Percentiles rank a stretch among this genome's conserved stretches.
These are phyloP conservation scores for Cutaneotrichosporon cavernicola DNA, from an alignment of 1,284 basidiomycete species.

Conservation along the genomic window DNA sequence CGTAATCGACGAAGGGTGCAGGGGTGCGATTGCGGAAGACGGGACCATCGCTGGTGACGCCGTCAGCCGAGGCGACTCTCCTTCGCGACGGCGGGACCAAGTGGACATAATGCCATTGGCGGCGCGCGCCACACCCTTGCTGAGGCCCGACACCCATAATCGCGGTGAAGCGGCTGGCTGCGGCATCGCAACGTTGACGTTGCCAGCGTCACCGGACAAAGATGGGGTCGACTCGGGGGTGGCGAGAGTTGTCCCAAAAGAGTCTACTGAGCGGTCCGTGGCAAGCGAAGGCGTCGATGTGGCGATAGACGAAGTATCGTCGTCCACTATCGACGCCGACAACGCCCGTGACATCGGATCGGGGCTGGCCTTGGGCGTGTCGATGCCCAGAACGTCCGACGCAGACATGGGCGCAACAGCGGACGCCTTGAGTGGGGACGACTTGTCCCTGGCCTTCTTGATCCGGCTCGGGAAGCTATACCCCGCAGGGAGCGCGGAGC, in stretches of 20 bases:
- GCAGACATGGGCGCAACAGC: conserved; percentile 27
- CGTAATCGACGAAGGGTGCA: neutral
- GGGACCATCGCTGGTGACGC: conserved; percentile 10
- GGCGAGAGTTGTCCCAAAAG: conserved; percentile 11
- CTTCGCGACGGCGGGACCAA: conserved; percentile 25
- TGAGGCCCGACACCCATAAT: conserved; percentile 43
- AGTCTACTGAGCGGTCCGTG: conserved; percentile 14
- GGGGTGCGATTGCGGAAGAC: conserved; percentile 5
- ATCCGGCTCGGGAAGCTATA: conserved; percentile 22
- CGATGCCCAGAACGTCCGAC: conserved; percentile 24
- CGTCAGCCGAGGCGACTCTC: conserved; percentile 21
- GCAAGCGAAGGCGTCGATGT: conserved; percentile 26
- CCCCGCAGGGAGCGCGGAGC: conserved; percentile 11
- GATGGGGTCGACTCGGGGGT: conserved; percentile 26
- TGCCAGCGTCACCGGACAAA: conserved; percentile 16
- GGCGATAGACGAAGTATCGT: conserved; percentile 21
- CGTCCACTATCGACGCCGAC: conserved; percentile 21
- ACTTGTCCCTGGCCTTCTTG: conserved; percentile 13
- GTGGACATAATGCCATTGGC: conserved; percentile 37
- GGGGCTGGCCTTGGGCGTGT: conserved; percentile 10
- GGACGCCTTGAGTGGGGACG: conserved; percentile 23
- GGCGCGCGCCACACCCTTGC: conserved; percentile 44
- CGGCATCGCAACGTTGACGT: conserved; percentile 10
- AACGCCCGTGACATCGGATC: conserved; percentile 22
- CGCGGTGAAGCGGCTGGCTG: conserved; percentile 22